Evolutionary conservation across 2,329 filamentous ascomycete species (phyloP).

Genomic region (Pezicula carpinea): DNA sequence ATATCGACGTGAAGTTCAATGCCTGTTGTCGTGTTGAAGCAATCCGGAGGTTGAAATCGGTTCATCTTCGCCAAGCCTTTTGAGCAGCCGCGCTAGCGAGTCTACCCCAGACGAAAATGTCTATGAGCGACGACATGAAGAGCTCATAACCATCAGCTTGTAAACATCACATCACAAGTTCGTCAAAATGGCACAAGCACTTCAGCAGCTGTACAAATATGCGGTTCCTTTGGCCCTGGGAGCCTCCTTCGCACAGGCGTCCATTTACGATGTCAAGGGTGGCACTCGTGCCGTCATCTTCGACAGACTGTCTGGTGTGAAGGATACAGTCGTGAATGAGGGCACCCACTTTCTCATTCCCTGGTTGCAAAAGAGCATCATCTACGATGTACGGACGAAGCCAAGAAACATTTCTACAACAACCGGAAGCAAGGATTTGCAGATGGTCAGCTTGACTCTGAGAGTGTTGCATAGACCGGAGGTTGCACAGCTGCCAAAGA

Average conservation of each 20-base stretch:
- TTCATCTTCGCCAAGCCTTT: slow-evolving; percentile 18
- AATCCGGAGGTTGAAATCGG: slow-evolving; percentile 6
- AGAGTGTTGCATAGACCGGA: slow-evolving; percentile 93
- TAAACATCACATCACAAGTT: neutral
- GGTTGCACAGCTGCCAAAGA: slow-evolving; percentile 88
- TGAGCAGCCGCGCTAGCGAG: neutral
- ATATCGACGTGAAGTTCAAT: slow-evolving; percentile 17
- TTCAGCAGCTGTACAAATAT: slow-evolving; percentile 59
- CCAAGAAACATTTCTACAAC: slow-evolving; percentile 96
- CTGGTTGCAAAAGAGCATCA: slow-evolving; percentile 90
- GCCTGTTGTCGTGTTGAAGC: slow-evolving; percentile 9
- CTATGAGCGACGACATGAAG: neutral
- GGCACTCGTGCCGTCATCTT: slow-evolving; percentile 96
- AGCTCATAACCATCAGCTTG: neutral
- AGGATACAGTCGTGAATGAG: slow-evolving; percentile 88
- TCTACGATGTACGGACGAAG: slow-evolving; percentile 97
- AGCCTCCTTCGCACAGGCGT: slow-evolving; percentile 64
- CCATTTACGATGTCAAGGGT: slow-evolving; percentile 95
- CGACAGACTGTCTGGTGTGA: slow-evolving; percentile 86
- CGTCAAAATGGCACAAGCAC: slow-evolving; percentile 42
- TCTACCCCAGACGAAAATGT: slow-evolving; percentile 1
- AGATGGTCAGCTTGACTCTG: slow-evolving; percentile 98
- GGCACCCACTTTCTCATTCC: slow-evolving; percentile 95
- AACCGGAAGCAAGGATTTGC: slow-evolving; percentile 96
- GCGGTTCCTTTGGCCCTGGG: slow-evolving; percentile 71